Evolutionary conservation across 176 grass and related monocot species (phyloP).

Genomic region (Oryza officinalis): DNA sequence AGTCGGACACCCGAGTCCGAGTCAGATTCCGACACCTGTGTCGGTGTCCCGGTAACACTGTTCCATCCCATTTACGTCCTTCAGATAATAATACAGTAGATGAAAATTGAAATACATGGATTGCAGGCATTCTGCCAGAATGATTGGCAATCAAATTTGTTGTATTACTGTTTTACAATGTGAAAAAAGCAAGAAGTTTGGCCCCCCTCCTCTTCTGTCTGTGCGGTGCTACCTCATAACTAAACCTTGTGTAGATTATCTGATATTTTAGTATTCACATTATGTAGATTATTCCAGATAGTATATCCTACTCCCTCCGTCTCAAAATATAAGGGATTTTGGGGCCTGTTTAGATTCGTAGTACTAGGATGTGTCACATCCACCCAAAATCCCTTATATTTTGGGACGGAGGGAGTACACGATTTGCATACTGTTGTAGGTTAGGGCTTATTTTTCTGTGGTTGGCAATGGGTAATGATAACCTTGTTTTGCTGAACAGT

Average conservation of each 20-base stretch:
- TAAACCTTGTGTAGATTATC: background rate
- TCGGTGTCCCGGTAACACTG: no score
- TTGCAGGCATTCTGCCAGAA: background rate
- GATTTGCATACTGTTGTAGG: constrained; percentile 18
- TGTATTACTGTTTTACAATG: background rate
- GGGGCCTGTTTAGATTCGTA: no score
- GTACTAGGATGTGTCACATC: no score
- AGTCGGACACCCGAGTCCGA: no score
- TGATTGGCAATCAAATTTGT: background rate
- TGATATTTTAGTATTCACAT: background rate
- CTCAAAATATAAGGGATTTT: no score
- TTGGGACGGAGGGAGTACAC: no score
- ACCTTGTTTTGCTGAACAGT: background rate
- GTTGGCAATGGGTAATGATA: background rate
- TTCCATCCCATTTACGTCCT: background rate
- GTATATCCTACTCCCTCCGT: no score
- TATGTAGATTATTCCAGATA: constrained; percentile 19
- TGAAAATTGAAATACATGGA: background rate
- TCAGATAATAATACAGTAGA: background rate
- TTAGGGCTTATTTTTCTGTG: constrained; percentile 19
- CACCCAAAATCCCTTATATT: no score
- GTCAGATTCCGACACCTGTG: no score
- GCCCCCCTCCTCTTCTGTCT: background rate
- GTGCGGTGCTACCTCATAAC: background rate
- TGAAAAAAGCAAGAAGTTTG: background rate